Percentiles rank a stretch among this genome's conserved stretches.
phyloP scores from a whole-genome alignment of 352 stramenopile species.

The Phytopythium vexans region DNA sequence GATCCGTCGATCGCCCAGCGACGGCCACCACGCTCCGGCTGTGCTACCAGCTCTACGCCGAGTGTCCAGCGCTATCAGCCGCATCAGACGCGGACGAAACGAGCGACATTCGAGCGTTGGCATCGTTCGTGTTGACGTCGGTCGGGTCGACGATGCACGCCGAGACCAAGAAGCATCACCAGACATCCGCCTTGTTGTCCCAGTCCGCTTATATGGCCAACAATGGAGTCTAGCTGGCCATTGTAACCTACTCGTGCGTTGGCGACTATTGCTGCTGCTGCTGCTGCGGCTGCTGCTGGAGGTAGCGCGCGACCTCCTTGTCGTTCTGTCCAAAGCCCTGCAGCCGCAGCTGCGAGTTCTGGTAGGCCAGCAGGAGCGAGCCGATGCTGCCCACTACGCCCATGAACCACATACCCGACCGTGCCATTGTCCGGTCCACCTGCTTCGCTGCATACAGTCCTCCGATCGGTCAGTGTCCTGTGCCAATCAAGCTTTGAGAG shows the following conservation, averaged over 20 bases:
- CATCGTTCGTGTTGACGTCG: too few species aligned
- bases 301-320: slow-evolving; percentile 60
- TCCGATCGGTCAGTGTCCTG: not conserved
- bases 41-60: too few species aligned
- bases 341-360: slow-evolving; percentile 79
- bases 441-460: slow-evolving; percentile 33
- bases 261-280: not conserved
- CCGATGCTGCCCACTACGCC: slow-evolving; percentile 63
- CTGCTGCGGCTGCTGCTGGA: slow-evolving; percentile 2
- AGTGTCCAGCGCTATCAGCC: too few species aligned
- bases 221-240: not conserved
- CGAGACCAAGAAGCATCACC: too few species aligned
- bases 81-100: too few species aligned
- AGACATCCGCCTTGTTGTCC: too few species aligned
- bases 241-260: too few species aligned
- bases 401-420: slow-evolving; percentile 74
- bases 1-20: too few species aligned
- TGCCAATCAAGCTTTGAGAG: not conserved
- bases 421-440: slow-evolving; percentile 53
- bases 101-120: too few species aligned
- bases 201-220: not conserved
- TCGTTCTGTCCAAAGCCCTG: slow-evolving; percentile 77
- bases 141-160: too few species aligned
- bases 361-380: slow-evolving; percentile 59
- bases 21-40: too few species aligned